Evolutionary conservation across 1,139 yeast species (phyloP), one percentile per base, ranked within the genome.

Genomic region (Pneumocystis carinii): DNA sequence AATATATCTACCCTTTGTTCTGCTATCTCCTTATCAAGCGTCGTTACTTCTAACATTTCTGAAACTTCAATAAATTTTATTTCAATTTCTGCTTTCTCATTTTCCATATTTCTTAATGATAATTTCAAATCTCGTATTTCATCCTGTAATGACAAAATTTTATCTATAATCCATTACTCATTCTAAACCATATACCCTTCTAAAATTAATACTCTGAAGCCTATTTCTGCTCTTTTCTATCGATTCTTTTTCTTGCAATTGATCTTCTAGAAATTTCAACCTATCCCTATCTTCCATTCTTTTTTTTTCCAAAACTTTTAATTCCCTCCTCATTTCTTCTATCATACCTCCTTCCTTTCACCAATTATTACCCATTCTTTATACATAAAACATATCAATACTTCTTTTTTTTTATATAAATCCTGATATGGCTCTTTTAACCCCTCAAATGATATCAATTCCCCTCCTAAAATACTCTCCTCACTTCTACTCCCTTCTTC

Each of bases 1-100:
- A 85, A 71, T 3, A 72, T 68, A 14, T 73, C 76, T 62, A 77
- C 79, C 14, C 76, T 73, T 55, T 76, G 79, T 37, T 76, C 76
- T 2, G 83, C 75, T 69, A 78, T 78, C 66, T 81, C 86, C 64
- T 78, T 77, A 63, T 85, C 90, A 1, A 83, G 75, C 0, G 79
- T 72, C 0, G 80, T 71, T 70, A 79, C 74, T 67, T 86, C 90
- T 27, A 84, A 66, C 0, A 76, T 72, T 59, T 81, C 83, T 15
- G 79, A 75, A 17, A 71, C 69, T 37, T 68, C 70, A 32, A 72
- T 74, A 59, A 76, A 71, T 17, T 66, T 70, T 41, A 75, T 78
- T 32, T 68, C 69, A 17, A 76, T 69, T 39, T 73, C 78, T n/a
- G 71, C 72, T 27, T 75, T 72, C 56, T 71, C 71, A 1, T 66